A percentile compares a stretch with the other conserved stretches of the same genome.
Evolutionary conservation across 495 filamentous ascomycete species (phyloP).

Genomic region (Neurospora sp.): DNA sequence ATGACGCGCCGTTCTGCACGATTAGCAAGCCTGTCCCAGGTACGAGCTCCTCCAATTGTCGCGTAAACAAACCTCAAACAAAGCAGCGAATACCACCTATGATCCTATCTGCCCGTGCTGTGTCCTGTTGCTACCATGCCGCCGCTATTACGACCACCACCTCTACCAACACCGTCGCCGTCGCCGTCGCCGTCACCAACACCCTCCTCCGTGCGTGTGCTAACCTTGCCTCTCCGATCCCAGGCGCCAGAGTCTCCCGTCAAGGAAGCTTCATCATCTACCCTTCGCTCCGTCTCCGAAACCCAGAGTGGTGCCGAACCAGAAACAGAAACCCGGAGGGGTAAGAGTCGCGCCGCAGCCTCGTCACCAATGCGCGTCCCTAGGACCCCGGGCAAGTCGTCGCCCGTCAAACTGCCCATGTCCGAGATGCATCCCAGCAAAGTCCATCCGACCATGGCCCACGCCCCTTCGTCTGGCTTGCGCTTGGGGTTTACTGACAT

Average conservation of each 20-base stretch:
- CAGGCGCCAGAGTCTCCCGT: slow-evolving; percentile 10
- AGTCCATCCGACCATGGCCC: slow-evolving; percentile 56
- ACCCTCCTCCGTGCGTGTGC: neutral
- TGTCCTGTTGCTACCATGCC: neutral
- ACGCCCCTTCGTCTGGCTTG: slow-evolving; percentile 51
- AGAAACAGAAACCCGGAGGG: no score
- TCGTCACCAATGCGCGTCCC: slow-evolving; percentile 36
- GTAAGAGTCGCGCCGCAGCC: slow-evolving; percentile 9
- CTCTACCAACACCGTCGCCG: neutral
- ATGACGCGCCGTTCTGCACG: slow-evolving; percentile 42
- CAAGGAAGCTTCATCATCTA: slow-evolving; percentile 10
- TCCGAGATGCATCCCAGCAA: slow-evolving; percentile 76
- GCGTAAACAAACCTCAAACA: slow-evolving; percentile 6
- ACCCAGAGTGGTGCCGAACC: slow-evolving; percentile 21
- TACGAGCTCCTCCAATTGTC: slow-evolving; percentile 13
- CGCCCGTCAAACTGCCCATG: slow-evolving; percentile 44
- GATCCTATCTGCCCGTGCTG: neutral
- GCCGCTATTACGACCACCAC: neutral
- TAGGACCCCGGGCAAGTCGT: slow-evolving; percentile 30
- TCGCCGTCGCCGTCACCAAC: slow-evolving; percentile 6
- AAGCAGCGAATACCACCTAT: neutral
- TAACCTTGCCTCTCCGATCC: neutral
- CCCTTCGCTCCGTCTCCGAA: slow-evolving; percentile 35
- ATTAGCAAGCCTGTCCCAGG: slow-evolving; percentile 34
- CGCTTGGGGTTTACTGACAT: slow-evolving; percentile 60